Conservation (phyloP, 495 filamentous ascomycete species). For the Podospora conica region DNA sequence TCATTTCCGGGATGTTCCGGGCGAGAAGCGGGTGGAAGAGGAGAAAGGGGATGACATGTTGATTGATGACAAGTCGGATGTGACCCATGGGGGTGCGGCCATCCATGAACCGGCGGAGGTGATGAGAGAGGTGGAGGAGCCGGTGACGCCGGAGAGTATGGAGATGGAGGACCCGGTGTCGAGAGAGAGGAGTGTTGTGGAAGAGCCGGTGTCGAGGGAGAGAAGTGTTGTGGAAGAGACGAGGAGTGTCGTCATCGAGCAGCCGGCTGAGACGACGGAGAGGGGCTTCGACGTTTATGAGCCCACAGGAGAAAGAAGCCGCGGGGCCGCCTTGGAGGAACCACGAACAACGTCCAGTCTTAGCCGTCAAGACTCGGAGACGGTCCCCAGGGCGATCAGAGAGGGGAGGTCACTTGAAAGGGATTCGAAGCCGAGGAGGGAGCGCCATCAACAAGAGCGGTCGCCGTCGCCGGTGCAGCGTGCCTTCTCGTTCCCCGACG, state of each 20-base stretch:
- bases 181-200: background rate
- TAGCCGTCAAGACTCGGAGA: constrained; percentile 31
- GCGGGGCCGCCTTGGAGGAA: background rate
- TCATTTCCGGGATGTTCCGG: constrained; percentile 17
- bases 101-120: background rate
- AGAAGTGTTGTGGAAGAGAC: background rate
- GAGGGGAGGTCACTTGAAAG: constrained; percentile 4
- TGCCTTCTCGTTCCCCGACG: constrained; percentile 32
- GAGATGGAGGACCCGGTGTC: background rate
- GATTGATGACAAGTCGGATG: background rate
- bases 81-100: background rate
- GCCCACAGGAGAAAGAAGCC: background rate
- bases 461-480: constrained; percentile 25
- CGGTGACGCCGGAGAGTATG: background rate
- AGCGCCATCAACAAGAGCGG: constrained; percentile 13
- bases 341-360: constrained; percentile 7
- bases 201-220: background rate
- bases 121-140: constrained; percentile 7
- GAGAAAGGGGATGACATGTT: background rate
- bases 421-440: constrained; percentile 8
- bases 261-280: background rate
- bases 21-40: background rate
- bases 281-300: background rate
- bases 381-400: constrained; percentile 26
- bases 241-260: background rate